Conservation (phyloP, 164 flowering plant genomes). For the Chimonanthus praecox region DNA sequence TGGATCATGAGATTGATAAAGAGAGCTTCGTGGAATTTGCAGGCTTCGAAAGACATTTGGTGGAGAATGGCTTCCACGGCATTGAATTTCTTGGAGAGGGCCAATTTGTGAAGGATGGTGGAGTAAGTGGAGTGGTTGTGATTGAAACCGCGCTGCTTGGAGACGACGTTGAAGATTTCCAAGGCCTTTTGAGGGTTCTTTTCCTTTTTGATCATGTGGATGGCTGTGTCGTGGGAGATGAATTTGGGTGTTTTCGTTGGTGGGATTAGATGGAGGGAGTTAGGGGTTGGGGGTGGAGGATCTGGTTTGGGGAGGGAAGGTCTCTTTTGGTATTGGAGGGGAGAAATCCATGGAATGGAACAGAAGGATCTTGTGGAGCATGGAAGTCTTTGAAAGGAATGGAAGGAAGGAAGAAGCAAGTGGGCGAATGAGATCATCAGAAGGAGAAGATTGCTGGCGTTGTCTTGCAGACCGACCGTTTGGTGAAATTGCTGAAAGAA, state of each 20-base stretch:
- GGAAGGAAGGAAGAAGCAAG: too few relatives aligned
- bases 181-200: constrained; percentile 68
- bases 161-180: constrained; percentile 62
- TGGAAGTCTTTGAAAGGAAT: too few relatives aligned
- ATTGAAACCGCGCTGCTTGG: constrained; percentile 67
- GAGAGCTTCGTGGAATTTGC: constrained; percentile 77
- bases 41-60: constrained; percentile 77
- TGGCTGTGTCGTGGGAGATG: constrained; percentile 56
- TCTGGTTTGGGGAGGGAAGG: constrained; percentile 28
- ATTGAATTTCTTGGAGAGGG: constrained; percentile 47
- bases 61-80: constrained; percentile 72
- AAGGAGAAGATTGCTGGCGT: too few relatives aligned
- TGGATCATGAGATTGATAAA: constrained; percentile 79
- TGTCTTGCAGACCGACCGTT: too few relatives aligned
- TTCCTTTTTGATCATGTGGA: constrained; percentile 59
- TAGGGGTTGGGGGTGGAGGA: constrained; percentile 31
- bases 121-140: constrained; percentile 79
- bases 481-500: too few relatives aligned
- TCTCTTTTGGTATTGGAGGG: constrained; percentile 36
- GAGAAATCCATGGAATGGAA: constrained; percentile 67
- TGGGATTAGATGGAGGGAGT: constrained; percentile 12
- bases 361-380: constrained; percentile 9
- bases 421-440: too few relatives aligned
- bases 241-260: constrained; percentile 42
- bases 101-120: constrained; percentile 65